A percentile compares a stretch with the other conserved stretches of the same genome.
phyloP scores from a whole-genome alignment of 179 eudicot species.

The Drosera spatulata region DNA sequence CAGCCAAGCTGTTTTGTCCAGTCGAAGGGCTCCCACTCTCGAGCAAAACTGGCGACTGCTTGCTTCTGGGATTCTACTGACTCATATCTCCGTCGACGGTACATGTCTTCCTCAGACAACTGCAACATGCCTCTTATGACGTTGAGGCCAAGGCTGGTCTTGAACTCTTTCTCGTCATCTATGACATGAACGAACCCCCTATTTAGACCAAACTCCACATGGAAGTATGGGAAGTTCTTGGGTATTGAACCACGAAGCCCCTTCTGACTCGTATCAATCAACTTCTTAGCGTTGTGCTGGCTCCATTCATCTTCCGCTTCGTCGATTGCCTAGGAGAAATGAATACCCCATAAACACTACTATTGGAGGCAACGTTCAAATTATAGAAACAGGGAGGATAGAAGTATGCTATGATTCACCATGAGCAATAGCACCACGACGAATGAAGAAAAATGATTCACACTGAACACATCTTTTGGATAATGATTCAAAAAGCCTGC shows the following conservation, averaged over 20 bases:
- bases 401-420: too few species aligned
- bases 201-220: conserved; percentile 80
- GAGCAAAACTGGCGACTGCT: conserved; percentile 50
- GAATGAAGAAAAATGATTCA: too few species aligned
- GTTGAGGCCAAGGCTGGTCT: conserved; percentile 69
- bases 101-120: conserved; percentile 77
- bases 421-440: too few species aligned
- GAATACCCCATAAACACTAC: neutral
- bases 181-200: conserved; percentile 91
- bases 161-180: conserved; percentile 70
- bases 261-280: conserved; percentile 82
- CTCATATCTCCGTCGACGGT: conserved; percentile 55
- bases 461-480: too few species aligned
- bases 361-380: neutral
- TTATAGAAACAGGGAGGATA: too few species aligned
- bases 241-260: conserved; percentile 85
- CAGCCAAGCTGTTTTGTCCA: conserved; percentile 89
- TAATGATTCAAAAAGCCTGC: too few species aligned
- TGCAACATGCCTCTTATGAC: conserved; percentile 79
- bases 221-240: conserved; percentile 84
- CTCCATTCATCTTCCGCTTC: conserved; percentile 99
- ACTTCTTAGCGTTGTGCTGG: conserved; percentile 84
- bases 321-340: conserved; percentile 67
- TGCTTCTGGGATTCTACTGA: conserved; percentile 55
- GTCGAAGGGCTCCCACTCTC: conserved; percentile 77